phyloP scores from a whole-genome alignment of 2,329 filamentous ascomycete species.

The Pseudogymnoascus pannorum region DNA sequence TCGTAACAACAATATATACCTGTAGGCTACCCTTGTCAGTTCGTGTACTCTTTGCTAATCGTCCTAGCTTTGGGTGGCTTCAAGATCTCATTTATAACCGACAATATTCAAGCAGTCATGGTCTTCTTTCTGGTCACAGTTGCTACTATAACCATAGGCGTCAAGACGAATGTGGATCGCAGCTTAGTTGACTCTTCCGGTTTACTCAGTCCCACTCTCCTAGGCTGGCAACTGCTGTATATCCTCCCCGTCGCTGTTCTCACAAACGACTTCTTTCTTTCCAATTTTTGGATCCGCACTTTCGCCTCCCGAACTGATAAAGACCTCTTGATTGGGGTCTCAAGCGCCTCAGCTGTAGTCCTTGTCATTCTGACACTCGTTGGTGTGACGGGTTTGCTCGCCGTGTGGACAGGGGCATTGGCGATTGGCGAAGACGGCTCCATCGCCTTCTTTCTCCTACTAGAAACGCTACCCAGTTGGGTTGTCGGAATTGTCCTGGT shows the following conservation, averaged over 20 bases:
- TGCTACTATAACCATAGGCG: slow-evolving; percentile 70
- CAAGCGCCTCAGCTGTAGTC: slow-evolving; percentile 57
- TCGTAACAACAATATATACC: slow-evolving; percentile 75
- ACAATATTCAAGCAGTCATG: slow-evolving; percentile 75
- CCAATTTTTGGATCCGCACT: slow-evolving; percentile 76
- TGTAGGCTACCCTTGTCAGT: slow-evolving; percentile 41
- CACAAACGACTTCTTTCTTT: slow-evolving; percentile 83
- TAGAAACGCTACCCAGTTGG: slow-evolving; percentile 67
- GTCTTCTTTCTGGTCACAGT: slow-evolving; percentile 66
- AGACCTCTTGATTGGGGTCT: slow-evolving; percentile 67
- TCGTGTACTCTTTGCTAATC: slow-evolving; percentile 11
- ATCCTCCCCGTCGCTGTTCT: slow-evolving; percentile 74
- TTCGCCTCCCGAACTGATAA: slow-evolving; percentile 74
- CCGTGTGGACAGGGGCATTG: slow-evolving; percentile 69
- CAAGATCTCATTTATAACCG: slow-evolving; percentile 75
- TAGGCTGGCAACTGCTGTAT: slow-evolving; percentile 82
- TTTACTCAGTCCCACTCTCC: slow-evolving; percentile 58
- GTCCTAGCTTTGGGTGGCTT: slow-evolving; percentile 66
- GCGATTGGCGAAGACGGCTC: slow-evolving; percentile 55
- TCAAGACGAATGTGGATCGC: slow-evolving; percentile 64
- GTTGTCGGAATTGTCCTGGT: slow-evolving; percentile 76
- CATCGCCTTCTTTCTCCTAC: slow-evolving; percentile 67
- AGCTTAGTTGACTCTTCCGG: slow-evolving; percentile 61
- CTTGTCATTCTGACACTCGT: slow-evolving; percentile 66
- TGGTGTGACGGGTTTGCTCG: slow-evolving; percentile 65